Evolutionary conservation across 371 early-diverging fungal species (phyloP).

Genomic region (Mortierella sp.): DNA sequence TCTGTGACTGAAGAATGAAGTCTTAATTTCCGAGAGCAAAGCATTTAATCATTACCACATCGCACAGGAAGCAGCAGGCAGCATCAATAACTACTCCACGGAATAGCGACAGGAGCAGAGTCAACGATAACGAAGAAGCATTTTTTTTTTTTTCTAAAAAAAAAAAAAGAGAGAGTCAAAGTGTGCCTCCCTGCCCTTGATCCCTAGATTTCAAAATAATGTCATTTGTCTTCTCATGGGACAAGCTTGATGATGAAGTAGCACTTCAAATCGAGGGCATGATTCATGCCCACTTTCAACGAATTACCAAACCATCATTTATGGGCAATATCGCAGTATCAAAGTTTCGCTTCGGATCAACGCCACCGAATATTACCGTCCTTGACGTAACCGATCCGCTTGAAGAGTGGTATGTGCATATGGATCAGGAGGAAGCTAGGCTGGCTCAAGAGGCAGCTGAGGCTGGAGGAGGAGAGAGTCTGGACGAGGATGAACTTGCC

Average conservation of each 20-base stretch:
- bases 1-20: not conserved
- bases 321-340: conserved; percentile 88
- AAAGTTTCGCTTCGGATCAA: conserved; percentile 86
- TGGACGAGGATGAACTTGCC: conserved; percentile 45
- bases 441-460: conserved; percentile 51
- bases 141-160: too few relatives aligned
- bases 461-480: conserved; percentile 45
- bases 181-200: not conserved
- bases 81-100: too few relatives aligned
- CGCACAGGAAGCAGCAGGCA: not conserved
- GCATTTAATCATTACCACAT: too few relatives aligned
- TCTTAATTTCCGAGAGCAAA: not conserved
- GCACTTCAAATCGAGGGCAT: conserved; percentile 80
- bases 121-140: too few relatives aligned
- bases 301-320: conserved; percentile 80
- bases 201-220: conserved; percentile 57
- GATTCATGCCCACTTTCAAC: conserved; percentile 86
- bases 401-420: conserved; percentile 88
- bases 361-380: conserved; percentile 86
- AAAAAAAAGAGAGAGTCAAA: not conserved
- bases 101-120: too few relatives aligned
- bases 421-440: conserved; percentile 63
- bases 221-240: conserved; percentile 92
- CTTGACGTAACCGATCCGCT: conserved; percentile 88
- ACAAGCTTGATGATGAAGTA: conserved; percentile 80